Evolutionary conservation across 306 rosid species (phyloP), one percentile per base, ranked within the genome.

Genomic region (Cicer bijugum): DNA sequence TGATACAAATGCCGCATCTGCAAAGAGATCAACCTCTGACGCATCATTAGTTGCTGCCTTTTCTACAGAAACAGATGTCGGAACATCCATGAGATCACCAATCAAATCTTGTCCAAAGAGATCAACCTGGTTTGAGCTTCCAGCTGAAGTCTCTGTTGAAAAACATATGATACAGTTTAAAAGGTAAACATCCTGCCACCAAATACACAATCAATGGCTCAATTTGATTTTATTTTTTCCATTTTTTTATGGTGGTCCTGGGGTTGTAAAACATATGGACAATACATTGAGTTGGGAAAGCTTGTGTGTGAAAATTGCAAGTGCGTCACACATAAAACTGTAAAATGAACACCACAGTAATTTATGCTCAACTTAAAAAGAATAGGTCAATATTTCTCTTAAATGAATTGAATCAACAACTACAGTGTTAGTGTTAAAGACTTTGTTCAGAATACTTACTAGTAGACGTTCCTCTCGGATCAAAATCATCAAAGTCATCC

Each of bases 1-100:
- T 64, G 99, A 86, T 69, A 95, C 89, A 88, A 91, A 91, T 65
- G 88, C 52, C 8, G 97, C 96, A 78, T 91, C 99, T 50, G 97
- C 97, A 88, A 95, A 95, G 73, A 91, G 91, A 88, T 95, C 99
- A 72, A 88, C 93, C 75, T 87, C 96, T 4, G 97, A 33, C 59
- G 80, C 80, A 76, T 84, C 77, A 79, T 69, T 69, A 70, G 75
- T 50, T 19, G 74, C 85, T 40, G 82, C 67, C 78, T 89, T 87
- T 82, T 84, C 93, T 59, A 88, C 69, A 38, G 92, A 77, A 82
- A 70, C 86, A 69, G 96, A 76, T 14, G 88, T 61, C 40, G 99
- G 97, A 83, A 85, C 89, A 82, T 90, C 99, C 86, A 95, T 78
- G 85, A 95, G 87, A 80, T 91, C 97, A 50, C 93, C 96, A 45